A percentile compares a stretch with the other conserved stretches of the same genome.
These are phyloP conservation scores for Phalaenopsis aphrodite DNA, from an alignment of 106 monocot species.

Conservation along the genomic window DNA sequence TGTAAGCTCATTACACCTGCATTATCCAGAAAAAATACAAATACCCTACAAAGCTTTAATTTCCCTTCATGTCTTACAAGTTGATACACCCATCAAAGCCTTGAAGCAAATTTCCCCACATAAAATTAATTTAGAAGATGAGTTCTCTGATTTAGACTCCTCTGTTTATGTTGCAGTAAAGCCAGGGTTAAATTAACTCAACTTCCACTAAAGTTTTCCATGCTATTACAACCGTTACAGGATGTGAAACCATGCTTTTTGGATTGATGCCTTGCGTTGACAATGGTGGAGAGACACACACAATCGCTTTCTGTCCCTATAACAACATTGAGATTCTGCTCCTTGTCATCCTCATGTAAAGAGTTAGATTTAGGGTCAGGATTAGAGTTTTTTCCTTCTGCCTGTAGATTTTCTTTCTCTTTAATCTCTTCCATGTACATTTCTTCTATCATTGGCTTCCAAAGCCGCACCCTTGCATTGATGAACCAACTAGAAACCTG, in stretches of 20 bases:
- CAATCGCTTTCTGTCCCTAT: not conserved
- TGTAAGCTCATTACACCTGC: too few species aligned
- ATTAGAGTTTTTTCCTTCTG: too few species aligned
- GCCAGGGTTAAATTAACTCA: not conserved
- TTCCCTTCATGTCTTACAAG: too few species aligned
- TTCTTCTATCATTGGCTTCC: slow-evolving; percentile 46
- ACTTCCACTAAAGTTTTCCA: not conserved
- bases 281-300: not conserved
- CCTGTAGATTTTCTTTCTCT: not conserved
- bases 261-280: not conserved
- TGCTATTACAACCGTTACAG: not conserved
- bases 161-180: not conserved
- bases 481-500: slow-evolving; percentile 49
- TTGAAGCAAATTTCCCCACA: not conserved
- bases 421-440: slow-evolving; percentile 28
- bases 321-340: not conserved
- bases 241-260: not conserved
- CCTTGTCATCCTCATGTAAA: not conserved
- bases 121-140: not conserved
- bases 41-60: too few species aligned
- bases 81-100: not conserved
- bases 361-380: not conserved
- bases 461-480: slow-evolving; percentile 33
- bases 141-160: not conserved
- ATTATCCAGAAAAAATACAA: too few species aligned